These are phyloP conservation scores for Aspergillus quadrilineatus DNA, from an alignment of 2,329 filamentous ascomycete genomes.

Conservation along the genomic window DNA sequence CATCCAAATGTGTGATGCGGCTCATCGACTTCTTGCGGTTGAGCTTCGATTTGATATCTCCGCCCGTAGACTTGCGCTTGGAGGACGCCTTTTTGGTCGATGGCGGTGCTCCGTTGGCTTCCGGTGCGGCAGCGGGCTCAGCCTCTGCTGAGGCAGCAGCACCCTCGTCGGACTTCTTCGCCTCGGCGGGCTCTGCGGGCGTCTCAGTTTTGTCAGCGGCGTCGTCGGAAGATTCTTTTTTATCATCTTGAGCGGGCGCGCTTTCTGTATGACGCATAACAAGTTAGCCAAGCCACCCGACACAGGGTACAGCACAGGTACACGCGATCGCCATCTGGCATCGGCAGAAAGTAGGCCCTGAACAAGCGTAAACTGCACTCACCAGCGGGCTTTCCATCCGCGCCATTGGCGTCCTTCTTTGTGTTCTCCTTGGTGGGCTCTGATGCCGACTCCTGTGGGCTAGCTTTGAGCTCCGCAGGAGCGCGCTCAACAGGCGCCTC, in stretches of 20 bases:
- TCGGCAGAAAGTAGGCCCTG: neutral
- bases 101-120: constrained; percentile 50
- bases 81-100: constrained; percentile 50
- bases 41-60: constrained; percentile 67
- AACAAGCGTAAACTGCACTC: constrained; percentile 16
- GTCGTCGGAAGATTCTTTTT: constrained; percentile 28
- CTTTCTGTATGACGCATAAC: constrained; percentile 18
- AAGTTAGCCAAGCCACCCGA: constrained; percentile 15
- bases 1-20: constrained; percentile 70
- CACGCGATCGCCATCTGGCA: constrained; percentile 8
- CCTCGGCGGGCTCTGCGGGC: constrained; percentile 23
- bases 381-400: constrained; percentile 34
- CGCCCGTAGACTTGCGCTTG: constrained; percentile 71
- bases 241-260: constrained; percentile 25
- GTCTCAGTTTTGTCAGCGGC: constrained; percentile 31
- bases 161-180: constrained; percentile 26
- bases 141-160: constrained; percentile 26
- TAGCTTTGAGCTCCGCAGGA: constrained; percentile 27
- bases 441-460: constrained; percentile 20
- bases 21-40: constrained; percentile 81
- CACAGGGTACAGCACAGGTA: constrained; percentile 4
- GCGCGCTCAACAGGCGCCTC: constrained; percentile 32
- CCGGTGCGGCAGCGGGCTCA: constrained; percentile 31
- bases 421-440: constrained; percentile 25
- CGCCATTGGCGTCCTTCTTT: constrained; percentile 25